phyloP scores from a whole-genome alignment of 208 protist genomes.

The Trypanosoma vivax region DNA sequence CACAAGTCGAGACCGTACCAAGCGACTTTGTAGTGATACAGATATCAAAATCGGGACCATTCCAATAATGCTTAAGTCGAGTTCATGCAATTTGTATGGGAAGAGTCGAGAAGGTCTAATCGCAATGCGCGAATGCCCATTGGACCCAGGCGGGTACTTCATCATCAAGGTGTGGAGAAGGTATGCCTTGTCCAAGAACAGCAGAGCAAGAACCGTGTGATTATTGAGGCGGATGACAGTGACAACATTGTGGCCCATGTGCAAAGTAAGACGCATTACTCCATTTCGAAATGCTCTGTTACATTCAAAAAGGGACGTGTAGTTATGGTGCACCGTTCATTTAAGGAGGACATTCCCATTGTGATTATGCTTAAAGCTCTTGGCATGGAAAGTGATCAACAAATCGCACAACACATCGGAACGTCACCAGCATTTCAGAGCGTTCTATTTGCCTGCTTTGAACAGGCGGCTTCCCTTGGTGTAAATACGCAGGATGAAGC shows the following conservation, averaged over 20 bases:
- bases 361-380: slow-evolving; percentile 97
- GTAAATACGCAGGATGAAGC: slow-evolving; percentile 91
- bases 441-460: slow-evolving; percentile 94
- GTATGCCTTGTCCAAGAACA: slow-evolving; percentile 95
- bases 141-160: slow-evolving; percentile 99
- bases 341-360: slow-evolving; percentile 98
- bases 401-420: slow-evolving; percentile 97
- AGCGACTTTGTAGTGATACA: slow-evolving; percentile 52
- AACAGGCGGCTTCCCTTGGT: slow-evolving; percentile 79
- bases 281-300: slow-evolving; percentile 93
- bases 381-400: slow-evolving; percentile 97
- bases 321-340: slow-evolving; percentile 97
- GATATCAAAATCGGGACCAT: slow-evolving; percentile 96
- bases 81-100: slow-evolving; percentile 93
- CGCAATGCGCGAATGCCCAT: slow-evolving; percentile 95
- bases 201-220: slow-evolving; percentile 99
- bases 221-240: slow-evolving; percentile 89
- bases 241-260: slow-evolving; percentile 77
- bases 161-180: slow-evolving; percentile 99
- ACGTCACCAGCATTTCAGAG: slow-evolving; percentile 82
- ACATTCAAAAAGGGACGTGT: slow-evolving; percentile 92
- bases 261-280: slow-evolving; percentile 90
- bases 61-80: slow-evolving; percentile 99
- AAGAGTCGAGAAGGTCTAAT: slow-evolving; percentile 92
- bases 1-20: slow-evolving; percentile 56